A percentile compares a stretch with the other conserved stretches of the same genome.
Evolutionary conservation across 306 rosid species (phyloP).

Genomic region (Chamaecrista fasciculata): DNA sequence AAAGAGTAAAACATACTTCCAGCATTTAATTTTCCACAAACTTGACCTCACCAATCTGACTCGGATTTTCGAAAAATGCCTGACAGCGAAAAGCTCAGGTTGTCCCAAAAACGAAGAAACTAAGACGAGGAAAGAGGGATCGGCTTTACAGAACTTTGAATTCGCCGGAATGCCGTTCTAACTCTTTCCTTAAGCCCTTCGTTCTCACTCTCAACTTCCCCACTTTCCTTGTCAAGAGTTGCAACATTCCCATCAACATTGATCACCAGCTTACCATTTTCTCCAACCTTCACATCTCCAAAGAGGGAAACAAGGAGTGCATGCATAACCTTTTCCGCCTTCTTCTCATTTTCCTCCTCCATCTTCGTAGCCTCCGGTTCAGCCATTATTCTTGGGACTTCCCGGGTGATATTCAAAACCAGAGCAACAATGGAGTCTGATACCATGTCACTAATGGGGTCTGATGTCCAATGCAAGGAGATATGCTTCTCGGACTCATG

Average conservation of each 20-base stretch:
- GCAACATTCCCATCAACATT: slow-evolving; percentile 77
- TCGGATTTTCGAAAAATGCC: not conserved
- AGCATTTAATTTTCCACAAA: too few species aligned
- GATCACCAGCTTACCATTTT: slow-evolving; percentile 74
- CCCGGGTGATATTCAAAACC: slow-evolving; percentile 63
- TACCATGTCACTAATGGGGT: slow-evolving; percentile 87
- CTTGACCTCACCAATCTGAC: not conserved
- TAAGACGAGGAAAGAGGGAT: slow-evolving; percentile 62
- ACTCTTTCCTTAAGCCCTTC: slow-evolving; percentile 90
- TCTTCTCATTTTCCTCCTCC: slow-evolving; percentile 70
- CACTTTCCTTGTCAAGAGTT: slow-evolving; percentile 66
- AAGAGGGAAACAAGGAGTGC: slow-evolving; percentile 76
- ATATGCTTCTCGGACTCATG: slow-evolving; percentile 79
- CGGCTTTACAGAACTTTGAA: slow-evolving; percentile 75
- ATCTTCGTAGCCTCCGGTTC: slow-evolving; percentile 62
- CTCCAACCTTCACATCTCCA: slow-evolving; percentile 76
- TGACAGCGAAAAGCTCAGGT: not conserved
- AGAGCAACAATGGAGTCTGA: slow-evolving; percentile 84
- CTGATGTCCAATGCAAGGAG: slow-evolving; percentile 82
- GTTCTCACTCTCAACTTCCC: slow-evolving; percentile 81
- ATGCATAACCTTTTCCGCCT: slow-evolving; percentile 65
- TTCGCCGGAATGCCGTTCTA: slow-evolving; percentile 61
- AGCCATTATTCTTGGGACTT: slow-evolving; percentile 61
- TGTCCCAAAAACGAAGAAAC: slow-evolving; percentile 4
- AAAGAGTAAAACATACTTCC: too few species aligned